Percentiles rank a stretch among this genome's conserved stretches.
Evolutionary conservation across 2,329 filamentous ascomycete genomes (phyloP).

Genomic region (Capronia epimyces): DNA sequence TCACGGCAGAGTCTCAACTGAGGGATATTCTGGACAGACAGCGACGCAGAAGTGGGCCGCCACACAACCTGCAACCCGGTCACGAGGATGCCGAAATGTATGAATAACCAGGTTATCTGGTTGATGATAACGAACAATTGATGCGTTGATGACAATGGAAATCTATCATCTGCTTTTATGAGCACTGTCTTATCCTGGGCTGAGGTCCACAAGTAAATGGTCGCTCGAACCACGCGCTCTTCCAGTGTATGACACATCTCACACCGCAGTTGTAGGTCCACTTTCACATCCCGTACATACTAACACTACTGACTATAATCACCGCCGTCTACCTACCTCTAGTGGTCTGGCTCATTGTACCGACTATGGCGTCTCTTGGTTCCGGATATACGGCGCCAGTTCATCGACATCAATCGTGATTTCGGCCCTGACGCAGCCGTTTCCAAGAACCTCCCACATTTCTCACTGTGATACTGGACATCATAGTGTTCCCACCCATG

Average conservation of each 20-base stretch:
- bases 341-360: too few relatives aligned
- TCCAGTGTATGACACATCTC: too few relatives aligned
- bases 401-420: background rate
- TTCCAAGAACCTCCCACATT: slow-evolving; percentile 12
- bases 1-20: slow-evolving; percentile 23
- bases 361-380: slow-evolving; percentile 4
- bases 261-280: too few relatives aligned
- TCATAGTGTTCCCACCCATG: slow-evolving; percentile 10
- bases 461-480: slow-evolving; percentile 3
- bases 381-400: slow-evolving; percentile 9
- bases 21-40: slow-evolving; percentile 21
- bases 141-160: too few relatives aligned
- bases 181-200: too few relatives aligned
- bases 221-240: too few relatives aligned
- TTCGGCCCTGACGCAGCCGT: slow-evolving; percentile 9
- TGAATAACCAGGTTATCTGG: slow-evolving; percentile 2
- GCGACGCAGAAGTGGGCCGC: background rate
- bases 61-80: background rate
- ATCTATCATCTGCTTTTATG: too few relatives aligned
- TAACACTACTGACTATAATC: too few relatives aligned
- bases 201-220: too few relatives aligned
- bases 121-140: too few relatives aligned
- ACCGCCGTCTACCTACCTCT: too few relatives aligned
- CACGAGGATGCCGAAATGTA: slow-evolving; percentile 16
- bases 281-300: too few relatives aligned